These are phyloP conservation scores for Daldinia childiae DNA, from an alignment of 495 filamentous ascomycete species.

Conservation along the genomic window DNA sequence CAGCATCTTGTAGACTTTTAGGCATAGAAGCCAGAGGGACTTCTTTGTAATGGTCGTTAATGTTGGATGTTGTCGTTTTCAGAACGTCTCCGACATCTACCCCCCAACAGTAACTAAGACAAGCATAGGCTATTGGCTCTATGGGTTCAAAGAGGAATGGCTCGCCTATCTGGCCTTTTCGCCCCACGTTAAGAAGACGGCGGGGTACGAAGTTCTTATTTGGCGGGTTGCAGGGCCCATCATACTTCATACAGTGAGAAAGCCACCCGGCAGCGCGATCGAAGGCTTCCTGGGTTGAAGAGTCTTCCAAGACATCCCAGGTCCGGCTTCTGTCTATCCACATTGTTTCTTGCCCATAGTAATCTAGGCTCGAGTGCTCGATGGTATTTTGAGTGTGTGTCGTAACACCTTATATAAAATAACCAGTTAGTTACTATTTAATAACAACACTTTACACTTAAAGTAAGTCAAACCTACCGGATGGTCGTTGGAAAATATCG, in stretches of 20 bases:
- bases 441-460: no score
- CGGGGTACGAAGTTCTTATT: background rate
- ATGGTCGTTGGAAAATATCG: no score
- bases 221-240: background rate
- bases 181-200: background rate
- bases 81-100: background rate
- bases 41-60: background rate
- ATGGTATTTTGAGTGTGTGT: no score
- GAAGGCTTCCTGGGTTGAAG: background rate
- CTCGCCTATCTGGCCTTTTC: background rate
- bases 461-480: no score
- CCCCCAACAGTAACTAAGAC: background rate
- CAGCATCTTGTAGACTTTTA: background rate
- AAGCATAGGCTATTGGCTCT: background rate
- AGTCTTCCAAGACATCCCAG: background rate
- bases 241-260: background rate
- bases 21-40: background rate
- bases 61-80: background rate
- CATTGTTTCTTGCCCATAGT: background rate
- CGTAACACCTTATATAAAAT: no score
- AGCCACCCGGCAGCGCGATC: background rate
- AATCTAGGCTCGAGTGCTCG: no score
- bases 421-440: no score
- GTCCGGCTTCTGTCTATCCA: background rate
- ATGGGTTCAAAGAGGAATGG: background rate